Evolutionary conservation across 2,329 filamentous ascomycete species (phyloP).

Genomic region (Teratosphaeria pseudoeucalypti): DNA sequence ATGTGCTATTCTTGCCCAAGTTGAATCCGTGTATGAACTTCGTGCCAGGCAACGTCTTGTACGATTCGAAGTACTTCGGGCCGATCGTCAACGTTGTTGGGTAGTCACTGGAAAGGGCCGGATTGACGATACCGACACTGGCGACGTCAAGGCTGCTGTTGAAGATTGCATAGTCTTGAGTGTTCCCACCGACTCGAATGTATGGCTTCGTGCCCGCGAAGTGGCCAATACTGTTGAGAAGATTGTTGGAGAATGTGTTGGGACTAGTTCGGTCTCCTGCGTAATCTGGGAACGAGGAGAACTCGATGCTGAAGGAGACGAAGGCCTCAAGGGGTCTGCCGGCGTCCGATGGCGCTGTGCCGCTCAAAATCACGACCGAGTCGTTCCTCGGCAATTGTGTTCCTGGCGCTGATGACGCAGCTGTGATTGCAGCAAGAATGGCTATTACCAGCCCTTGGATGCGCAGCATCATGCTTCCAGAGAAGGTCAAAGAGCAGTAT

Average conservation of each 20-base stretch:
- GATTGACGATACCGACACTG: constrained; percentile 44
- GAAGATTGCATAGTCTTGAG: constrained; percentile 55
- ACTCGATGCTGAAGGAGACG: constrained; percentile 44
- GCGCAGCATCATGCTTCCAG: neutral
- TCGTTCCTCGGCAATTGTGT: neutral
- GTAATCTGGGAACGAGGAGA: constrained; percentile 44
- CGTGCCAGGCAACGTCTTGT: constrained; percentile 44
- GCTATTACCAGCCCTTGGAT: neutral
- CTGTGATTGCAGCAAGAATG: neutral
- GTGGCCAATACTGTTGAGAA: constrained; percentile 3
- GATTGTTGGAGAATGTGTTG: constrained; percentile 46
- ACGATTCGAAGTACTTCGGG: constrained; percentile 53
- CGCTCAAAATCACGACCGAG: constrained; percentile 4
- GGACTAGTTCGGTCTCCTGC: constrained; percentile 45
- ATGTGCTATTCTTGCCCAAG: constrained; percentile 42
- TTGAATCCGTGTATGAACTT: constrained; percentile 56
- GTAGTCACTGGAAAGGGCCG: constrained; percentile 45
- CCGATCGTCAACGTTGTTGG: constrained; percentile 52
- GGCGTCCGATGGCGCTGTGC: constrained; percentile 38
- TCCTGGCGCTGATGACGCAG: neutral
- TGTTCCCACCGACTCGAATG: constrained; percentile 57
- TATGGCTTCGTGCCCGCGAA: constrained; percentile 45
- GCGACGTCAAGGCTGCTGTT: constrained; percentile 42
- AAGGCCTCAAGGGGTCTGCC: constrained; percentile 33
- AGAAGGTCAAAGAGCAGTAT: neutral